Conservation (phyloP, 2,329 filamentous ascomycete genomes). For the Xylariomycetidae sp. region DNA sequence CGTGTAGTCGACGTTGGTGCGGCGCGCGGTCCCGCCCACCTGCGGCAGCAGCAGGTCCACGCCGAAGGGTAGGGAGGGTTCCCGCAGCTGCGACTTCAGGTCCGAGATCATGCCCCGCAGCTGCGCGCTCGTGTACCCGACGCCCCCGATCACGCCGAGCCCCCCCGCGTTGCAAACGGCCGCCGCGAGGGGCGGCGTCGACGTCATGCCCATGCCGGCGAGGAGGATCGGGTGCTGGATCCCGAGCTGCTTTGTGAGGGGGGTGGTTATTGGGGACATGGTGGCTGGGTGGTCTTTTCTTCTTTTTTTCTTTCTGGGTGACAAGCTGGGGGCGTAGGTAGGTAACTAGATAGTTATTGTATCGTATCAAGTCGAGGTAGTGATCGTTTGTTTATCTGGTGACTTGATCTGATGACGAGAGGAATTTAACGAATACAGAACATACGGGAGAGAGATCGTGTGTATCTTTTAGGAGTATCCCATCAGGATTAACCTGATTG, state of each 20-base stretch:
- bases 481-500: too few relatives aligned
- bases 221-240: conserved; percentile 93
- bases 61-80: conserved; percentile 68
- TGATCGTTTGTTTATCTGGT: too few relatives aligned
- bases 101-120: conserved; percentile 87
- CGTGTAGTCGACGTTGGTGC: conserved; percentile 30
- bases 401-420: too few relatives aligned
- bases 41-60: conserved; percentile 29
- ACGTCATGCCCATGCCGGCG: conserved; percentile 97
- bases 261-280: conserved; percentile 59
- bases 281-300: too few relatives aligned
- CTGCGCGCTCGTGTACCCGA: conserved; percentile 94
- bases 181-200: conserved; percentile 88
- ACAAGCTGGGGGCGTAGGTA: too few relatives aligned
- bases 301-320: too few relatives aligned
- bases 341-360: too few relatives aligned
- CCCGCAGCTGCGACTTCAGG: conserved; percentile 75
- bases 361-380: too few relatives aligned
- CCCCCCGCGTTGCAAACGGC: conserved; percentile 95
- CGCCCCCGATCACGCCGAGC: conserved; percentile 88
- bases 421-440: too few relatives aligned
- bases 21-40: conserved; percentile 27
- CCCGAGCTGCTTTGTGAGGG: conserved; percentile 87
- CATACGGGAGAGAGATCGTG: too few relatives aligned
- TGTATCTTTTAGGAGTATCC: too few relatives aligned